Conservation (phyloP, 2,329 filamentous ascomycete species). For the Pseudodiploospora longispora region DNA sequence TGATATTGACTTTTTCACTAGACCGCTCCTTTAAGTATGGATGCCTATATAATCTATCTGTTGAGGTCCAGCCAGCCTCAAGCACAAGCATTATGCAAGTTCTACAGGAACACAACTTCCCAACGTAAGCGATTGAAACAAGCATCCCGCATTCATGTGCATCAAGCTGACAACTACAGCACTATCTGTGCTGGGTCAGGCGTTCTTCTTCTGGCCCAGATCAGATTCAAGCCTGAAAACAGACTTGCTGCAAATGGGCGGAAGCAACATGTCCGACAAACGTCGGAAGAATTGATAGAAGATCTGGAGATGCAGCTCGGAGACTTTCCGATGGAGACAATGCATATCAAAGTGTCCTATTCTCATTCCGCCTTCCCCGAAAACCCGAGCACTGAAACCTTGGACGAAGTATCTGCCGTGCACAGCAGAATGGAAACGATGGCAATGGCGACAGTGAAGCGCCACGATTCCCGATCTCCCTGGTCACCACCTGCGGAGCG, state of each 20-base stretch:
- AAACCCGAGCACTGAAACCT: conserved; percentile 14
- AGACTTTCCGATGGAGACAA: conserved; percentile 37
- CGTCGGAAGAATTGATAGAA: conserved; percentile 48
- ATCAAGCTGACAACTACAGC: conserved; percentile 20
- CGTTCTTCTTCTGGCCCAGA: conserved; percentile 40
- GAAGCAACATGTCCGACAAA: conserved; percentile 24
- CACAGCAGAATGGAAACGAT: conserved; percentile 46
- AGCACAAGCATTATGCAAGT: conserved; percentile 37
- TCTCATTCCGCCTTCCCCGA: conserved; percentile 47
- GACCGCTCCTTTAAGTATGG: conserved; percentile 33
- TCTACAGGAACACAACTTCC: conserved; percentile 34
- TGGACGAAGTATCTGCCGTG: conserved; percentile 28
- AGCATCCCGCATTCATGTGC: neutral
- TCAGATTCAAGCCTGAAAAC: conserved; percentile 24
- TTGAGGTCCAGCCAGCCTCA: conserved; percentile 35
- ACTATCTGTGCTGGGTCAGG: conserved; percentile 35
- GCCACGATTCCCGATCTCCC: conserved; percentile 38
- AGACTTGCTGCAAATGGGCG: conserved; percentile 4
- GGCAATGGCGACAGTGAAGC: conserved; percentile 41
- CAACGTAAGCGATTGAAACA: conserved; percentile 27
- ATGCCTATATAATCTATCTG: conserved; percentile 39
- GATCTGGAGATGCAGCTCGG: conserved; percentile 52
- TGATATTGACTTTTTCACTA: conserved; percentile 7
- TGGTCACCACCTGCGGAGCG: conserved; percentile 41
- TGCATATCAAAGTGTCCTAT: conserved; percentile 46